These are phyloP conservation scores for Clonostachys solani DNA, from an alignment of 2,329 filamentous ascomycete species.

Conservation along the genomic window DNA sequence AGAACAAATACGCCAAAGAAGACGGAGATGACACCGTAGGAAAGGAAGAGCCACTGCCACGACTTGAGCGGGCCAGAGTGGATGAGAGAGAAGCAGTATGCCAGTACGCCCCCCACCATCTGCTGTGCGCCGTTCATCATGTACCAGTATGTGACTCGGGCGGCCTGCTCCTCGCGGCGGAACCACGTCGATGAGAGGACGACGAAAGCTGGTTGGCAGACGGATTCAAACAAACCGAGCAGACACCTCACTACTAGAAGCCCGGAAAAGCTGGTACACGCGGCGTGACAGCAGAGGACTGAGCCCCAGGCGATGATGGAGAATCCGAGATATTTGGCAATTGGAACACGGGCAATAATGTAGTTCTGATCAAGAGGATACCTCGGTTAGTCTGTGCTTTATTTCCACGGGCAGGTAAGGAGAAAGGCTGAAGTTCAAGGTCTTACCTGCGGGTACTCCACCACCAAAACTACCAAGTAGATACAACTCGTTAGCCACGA, in stretches of 20 bases:
- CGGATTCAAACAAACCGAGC: conserved; percentile 68
- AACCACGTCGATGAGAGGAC: conserved; percentile 70
- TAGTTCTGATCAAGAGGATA: conserved; percentile 35
- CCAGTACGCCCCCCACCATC: conserved; percentile 56
- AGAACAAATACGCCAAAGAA: conserved; percentile 62
- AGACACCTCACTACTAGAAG: conserved; percentile 59
- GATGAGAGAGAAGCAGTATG: conserved; percentile 24
- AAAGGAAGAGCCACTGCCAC: conserved; percentile 67
- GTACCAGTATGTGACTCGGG: conserved; percentile 68
- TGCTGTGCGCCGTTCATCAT: conserved; percentile 76
- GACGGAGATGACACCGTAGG: conserved; percentile 60
- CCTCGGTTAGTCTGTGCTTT: no score
- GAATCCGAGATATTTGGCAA: conserved; percentile 62
- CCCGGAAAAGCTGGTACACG: conserved; percentile 54
- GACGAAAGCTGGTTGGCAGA: conserved; percentile 65
- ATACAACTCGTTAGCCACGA: conserved; percentile 71
- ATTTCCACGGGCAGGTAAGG: no score
- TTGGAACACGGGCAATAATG: conserved; percentile 55
- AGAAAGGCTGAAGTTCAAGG: no score
- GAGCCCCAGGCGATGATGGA: conserved; percentile 63
- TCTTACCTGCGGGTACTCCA: conserved; percentile 61
- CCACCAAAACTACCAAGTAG: conserved; percentile 65
- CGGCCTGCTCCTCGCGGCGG: conserved; percentile 62
- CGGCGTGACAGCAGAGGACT: conserved; percentile 56
- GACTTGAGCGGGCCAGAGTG: conserved; percentile 24